These are phyloP conservation scores for Saussurea involucrata DNA, from an alignment of 129 eudicot species.

Conservation along the genomic window DNA sequence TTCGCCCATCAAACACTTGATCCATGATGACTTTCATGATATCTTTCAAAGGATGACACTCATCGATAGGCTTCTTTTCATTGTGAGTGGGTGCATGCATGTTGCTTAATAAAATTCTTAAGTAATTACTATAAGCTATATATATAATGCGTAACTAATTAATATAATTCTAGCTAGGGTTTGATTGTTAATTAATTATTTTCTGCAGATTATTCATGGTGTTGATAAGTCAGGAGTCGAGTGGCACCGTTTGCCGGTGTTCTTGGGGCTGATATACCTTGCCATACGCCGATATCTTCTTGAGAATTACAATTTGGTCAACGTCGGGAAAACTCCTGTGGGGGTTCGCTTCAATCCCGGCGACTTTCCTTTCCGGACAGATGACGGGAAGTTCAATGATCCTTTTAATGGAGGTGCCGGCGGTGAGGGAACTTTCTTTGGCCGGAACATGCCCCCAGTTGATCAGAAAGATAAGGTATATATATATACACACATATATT, in stretches of 20 bases:
- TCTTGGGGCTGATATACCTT: slow-evolving; percentile 50
- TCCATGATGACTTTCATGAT: slow-evolving; percentile 48
- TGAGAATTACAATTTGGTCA: slow-evolving; percentile 49
- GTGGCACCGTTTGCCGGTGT: slow-evolving; percentile 66
- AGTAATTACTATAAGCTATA: background rate
- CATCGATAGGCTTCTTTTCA: slow-evolving; percentile 44
- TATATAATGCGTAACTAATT: background rate
- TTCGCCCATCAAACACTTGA: slow-evolving; percentile 34
- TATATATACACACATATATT: too few relatives aligned
- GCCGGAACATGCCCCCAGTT: slow-evolving; percentile 55
- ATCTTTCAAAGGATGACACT: slow-evolving; percentile 42
- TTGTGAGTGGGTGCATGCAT: slow-evolving; percentile 17
- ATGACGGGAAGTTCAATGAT: slow-evolving; percentile 48
- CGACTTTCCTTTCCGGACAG: slow-evolving; percentile 44
- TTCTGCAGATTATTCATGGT: slow-evolving; percentile 41
- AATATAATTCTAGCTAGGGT: background rate
- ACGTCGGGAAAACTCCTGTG: slow-evolving; percentile 45
- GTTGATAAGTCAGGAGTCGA: slow-evolving; percentile 39
- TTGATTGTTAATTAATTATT: background rate
- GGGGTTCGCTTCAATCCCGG: slow-evolving; percentile 40
- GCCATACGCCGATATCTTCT: slow-evolving; percentile 49
- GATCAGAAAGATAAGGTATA: slow-evolving; percentile 46
- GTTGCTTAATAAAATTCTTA: background rate
- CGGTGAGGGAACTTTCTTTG: slow-evolving; percentile 50
- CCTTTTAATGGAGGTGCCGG: slow-evolving; percentile 53